Evolutionary conservation across 345 rosid species (phyloP), one percentile per base, ranked within the genome.

Genomic region (Fremontodendron californicum): DNA sequence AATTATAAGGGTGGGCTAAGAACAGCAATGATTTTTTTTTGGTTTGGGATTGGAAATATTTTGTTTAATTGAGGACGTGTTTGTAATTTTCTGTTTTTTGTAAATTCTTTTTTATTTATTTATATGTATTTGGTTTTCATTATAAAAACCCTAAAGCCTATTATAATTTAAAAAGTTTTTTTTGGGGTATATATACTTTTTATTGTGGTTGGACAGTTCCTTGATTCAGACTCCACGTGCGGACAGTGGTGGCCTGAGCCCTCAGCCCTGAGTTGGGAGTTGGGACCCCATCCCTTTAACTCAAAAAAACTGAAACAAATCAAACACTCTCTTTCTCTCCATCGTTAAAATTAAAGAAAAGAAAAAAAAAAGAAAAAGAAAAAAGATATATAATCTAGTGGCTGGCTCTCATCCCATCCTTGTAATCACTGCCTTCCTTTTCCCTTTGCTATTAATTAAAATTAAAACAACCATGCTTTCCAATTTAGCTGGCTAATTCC

Each of bases 191-290:
- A 33, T 33, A 1, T 51, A 51, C 3, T 33, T 82, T 72, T 78
- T 69, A 72, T 75, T 79, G 82, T 81, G 84, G 86, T 78, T 83
- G 82, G 84, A 76, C 89, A 81, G 85, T 72, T 78, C 75, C 83
- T 81, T 80, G 90, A 76, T 73, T 83, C 89, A 88, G 90, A 86
- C 81, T 85, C 93, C 93, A 88, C 93, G 91, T 90, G 93, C 90
- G 89, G 88, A 80, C 87, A 79, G 81, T 64, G 84, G 84, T 80
- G 73, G 78, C 73, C 78, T 46, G 48, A 62, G 58, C n/a, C n/a
- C n/a, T n/a, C n/a, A n/a, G n/a, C n/a, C n/a, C n/a, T n/a, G n/a
- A n/a, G n/a, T n/a, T n/a, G n/a, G n/a, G n/a, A n/a, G 8, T 21
- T 21, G 71, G 58, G 78, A 40, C 78, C 73, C 48, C 78, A 49